phyloP scores from a whole-genome alignment of 2,329 filamentous ascomycete genomes.

The Thermoascus crustaceus region DNA sequence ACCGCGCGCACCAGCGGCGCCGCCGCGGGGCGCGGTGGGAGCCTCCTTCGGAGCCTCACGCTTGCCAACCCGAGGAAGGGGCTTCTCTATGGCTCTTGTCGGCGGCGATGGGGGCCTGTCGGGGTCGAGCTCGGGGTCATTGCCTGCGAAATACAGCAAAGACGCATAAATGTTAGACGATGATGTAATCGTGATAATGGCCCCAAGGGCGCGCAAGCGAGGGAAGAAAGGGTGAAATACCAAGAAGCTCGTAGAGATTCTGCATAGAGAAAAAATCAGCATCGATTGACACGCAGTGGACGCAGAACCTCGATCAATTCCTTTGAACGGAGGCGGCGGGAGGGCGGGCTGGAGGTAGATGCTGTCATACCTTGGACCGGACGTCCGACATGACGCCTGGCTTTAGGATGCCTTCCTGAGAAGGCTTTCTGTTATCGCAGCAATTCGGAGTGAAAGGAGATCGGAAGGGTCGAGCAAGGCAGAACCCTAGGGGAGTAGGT shows the following conservation, averaged over 20 bases:
- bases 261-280: constrained; percentile 38
- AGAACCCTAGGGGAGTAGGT: constrained; percentile 25
- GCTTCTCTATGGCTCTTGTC: constrained; percentile 84
- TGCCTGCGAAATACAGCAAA: constrained; percentile 42
- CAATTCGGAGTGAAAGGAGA: constrained; percentile 31
- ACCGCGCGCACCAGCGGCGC: constrained; percentile 24
- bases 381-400: constrained; percentile 46
- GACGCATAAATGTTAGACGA: constrained; percentile 22
- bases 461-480: constrained; percentile 22
- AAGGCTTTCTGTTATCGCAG: constrained; percentile 42
- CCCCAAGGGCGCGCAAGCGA: constrained; percentile 12
- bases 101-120: constrained; percentile 70
- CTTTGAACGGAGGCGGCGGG: constrained; percentile 4
- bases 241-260: constrained; percentile 98
- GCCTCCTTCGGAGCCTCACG: constrained; percentile 74
- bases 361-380: constrained; percentile 42
- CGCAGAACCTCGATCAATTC: no score
- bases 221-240: constrained; percentile 48
- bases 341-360: constrained; percentile 2
- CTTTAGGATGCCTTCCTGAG: constrained; percentile 42
- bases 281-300: constrained; percentile 4
- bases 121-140: constrained; percentile 61
- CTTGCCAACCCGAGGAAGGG: constrained; percentile 67
- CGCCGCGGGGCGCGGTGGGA: constrained; percentile 39
- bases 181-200: constrained; percentile 19